A percentile compares a stretch with the other conserved stretches of the same genome.
These are phyloP conservation scores for Cucurbitaria berberidis DNA, from an alignment of 2,329 filamentous ascomycete species.

Conservation along the genomic window DNA sequence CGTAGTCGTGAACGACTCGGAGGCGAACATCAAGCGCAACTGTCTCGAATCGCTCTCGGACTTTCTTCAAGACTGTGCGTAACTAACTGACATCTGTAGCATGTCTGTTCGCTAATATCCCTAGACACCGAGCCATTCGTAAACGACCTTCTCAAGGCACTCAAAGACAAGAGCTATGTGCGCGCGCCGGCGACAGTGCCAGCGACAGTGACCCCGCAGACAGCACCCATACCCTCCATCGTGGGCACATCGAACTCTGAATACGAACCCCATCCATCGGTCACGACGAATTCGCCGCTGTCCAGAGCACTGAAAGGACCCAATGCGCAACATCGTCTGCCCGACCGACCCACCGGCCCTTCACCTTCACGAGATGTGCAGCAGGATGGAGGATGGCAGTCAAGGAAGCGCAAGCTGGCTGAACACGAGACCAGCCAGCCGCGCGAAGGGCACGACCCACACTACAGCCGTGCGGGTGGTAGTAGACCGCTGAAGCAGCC, in stretches of 20 bases:
- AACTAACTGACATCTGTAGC: slow-evolving; percentile 21
- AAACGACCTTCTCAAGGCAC: slow-evolving; percentile 71
- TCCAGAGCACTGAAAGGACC: slow-evolving; percentile 32
- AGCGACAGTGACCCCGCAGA: slow-evolving; percentile 26
- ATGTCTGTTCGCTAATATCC: slow-evolving; percentile 12
- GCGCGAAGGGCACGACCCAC: slow-evolving; percentile 49
- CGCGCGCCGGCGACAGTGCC: slow-evolving; percentile 34
- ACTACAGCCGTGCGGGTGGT: slow-evolving; percentile 39
- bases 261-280: slow-evolving; percentile 23
- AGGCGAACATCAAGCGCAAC: slow-evolving; percentile 67
- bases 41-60: slow-evolving; percentile 76
- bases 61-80: slow-evolving; percentile 76
- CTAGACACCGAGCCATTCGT: slow-evolving; percentile 68
- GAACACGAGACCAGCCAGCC: slow-evolving; percentile 59
- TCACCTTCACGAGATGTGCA: slow-evolving; percentile 8
- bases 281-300: slow-evolving; percentile 26
- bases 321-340: slow-evolving; percentile 15
- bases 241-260: slow-evolving; percentile 27
- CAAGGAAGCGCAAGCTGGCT: slow-evolving; percentile 63
- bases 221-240: slow-evolving; percentile 30
- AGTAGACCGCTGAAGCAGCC: slow-evolving; percentile 61
- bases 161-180: slow-evolving; percentile 60
- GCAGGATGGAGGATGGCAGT: slow-evolving; percentile 33
- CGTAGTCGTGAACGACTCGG: slow-evolving; percentile 67
- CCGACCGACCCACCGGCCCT: slow-evolving; percentile 16